These are phyloP conservation scores for Sporothrix humicola DNA, from an alignment of 2,329 filamentous ascomycete genomes.

Conservation along the genomic window DNA sequence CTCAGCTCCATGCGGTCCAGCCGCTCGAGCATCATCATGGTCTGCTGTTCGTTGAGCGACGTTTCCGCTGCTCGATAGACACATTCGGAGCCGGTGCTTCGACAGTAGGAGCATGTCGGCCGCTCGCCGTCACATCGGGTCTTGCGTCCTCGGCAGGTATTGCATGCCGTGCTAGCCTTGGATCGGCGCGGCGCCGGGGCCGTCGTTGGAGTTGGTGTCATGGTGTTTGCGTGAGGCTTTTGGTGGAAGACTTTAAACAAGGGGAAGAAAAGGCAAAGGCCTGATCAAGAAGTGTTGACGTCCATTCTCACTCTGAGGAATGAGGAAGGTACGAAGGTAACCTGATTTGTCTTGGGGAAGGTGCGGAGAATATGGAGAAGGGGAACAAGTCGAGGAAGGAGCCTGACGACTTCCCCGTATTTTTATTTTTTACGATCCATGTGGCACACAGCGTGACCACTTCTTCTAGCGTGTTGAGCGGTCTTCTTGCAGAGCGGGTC, in stretches of 20 bases:
- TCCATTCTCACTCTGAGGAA: no score
- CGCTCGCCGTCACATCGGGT: conserved; percentile 10
- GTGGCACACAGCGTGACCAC: no score
- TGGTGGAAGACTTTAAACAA: no score
- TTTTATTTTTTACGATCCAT: background rate
- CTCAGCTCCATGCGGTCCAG: conserved; percentile 14
- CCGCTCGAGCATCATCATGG: background rate
- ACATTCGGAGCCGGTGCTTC: background rate
- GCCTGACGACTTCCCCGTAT: background rate
- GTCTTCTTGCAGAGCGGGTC: background rate
- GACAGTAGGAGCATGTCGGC: conserved; percentile 19
- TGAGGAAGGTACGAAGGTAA: no score
- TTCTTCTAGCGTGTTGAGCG: background rate
- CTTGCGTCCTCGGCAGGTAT: conserved; percentile 8
- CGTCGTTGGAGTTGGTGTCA: background rate
- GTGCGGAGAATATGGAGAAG: background rate
- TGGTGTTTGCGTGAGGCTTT: background rate
- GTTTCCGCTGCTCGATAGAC: background rate
- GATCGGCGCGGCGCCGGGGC: background rate
- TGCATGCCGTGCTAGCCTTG: conserved; percentile 17
- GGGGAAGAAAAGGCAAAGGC: background rate
- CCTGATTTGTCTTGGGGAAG: background rate
- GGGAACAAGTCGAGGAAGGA: background rate
- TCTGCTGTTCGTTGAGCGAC: conserved; percentile 9
- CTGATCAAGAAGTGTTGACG: no score